Base-by-base conservation (phyloP, 2,329 filamentous ascomycete genomes). In the Ramularia collo-cygni region DNA sequence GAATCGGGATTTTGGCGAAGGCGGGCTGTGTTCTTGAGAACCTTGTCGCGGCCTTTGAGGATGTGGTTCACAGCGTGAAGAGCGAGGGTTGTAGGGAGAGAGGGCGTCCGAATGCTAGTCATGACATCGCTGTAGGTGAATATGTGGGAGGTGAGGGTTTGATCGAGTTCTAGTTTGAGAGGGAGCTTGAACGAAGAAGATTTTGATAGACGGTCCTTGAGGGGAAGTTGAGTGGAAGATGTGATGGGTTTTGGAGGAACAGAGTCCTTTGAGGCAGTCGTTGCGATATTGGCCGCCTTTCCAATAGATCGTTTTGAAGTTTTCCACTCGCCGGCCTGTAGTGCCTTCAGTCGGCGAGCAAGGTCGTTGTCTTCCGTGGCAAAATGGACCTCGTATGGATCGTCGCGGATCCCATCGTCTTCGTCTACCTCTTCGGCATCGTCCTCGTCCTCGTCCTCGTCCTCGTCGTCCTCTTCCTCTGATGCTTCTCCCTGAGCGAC, bases 41-140 rank as follows among this genome's bases (percentile, higher is more conserved):
- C 84, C 19, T 81, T 78, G 57, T 96, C 90, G 50, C 92, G 80
- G 2, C 90, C 95, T 62, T 95, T 95, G 64, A 94, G 81, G 28
- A 96, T 72, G 59, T 96, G 92, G 60, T 96, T 96, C 9, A 96
- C 69, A 2, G 83, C 81, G 63, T 98, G 92, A 1, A 95, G 70
- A 52, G 84, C 87, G 12, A 79, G 72, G 37, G 95, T 67, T 28
- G 81, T 77, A 36, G 87, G 79, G 35, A 96, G 61, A 4, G 71
- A 74, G 15, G 75, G 69, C 1, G 85, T 85, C 30, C 90, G 75
- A 37, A 79, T 78, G 40, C 82, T 85, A 55, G 84, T 85, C 1
- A 95, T 64, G 1, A 94, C 53, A 57, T 96, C 90, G 39, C 78
- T 76, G 58, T 96, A 95, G 51, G 79, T 78, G 61, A 93, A 95